Evolutionary conservation across 2,329 filamentous ascomycete genomes (phyloP), one percentile per base, ranked within the genome.

Genomic region (Beauveria scarabaeidicola): DNA sequence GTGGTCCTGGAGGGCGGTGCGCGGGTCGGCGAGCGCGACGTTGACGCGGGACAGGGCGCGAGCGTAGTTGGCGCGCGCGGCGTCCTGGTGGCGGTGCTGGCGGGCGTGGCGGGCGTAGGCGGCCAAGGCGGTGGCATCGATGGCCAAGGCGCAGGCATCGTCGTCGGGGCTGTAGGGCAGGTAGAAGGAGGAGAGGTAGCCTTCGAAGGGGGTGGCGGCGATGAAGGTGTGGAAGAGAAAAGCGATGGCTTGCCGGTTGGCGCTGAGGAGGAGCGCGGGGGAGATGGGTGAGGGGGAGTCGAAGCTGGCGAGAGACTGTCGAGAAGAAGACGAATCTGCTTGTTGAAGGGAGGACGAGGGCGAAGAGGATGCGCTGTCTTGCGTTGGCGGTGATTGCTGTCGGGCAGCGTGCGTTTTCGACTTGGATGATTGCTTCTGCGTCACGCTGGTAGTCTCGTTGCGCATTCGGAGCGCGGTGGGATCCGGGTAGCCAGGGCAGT

Each of bases 151-250:
- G 17, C 67, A 60, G 17, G 63, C 64, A 10, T 67, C 63, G 8
- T 64, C 52, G 32, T 36, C 36, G 21, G 56, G 19, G 17, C 58
- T 21, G 2, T 58, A 25, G 9, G 55, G 23, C 2, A 55, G 38
- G 41, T 62, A 68, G 11, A 69, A 62, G 9, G 36, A 40, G 0
- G 66, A 62, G 1, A 69, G 54, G 29, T 68, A 69, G 10, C 11
- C 21, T 5, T 68, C 63, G 29, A 68, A 69, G 1, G 67, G 64
- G 2, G 68, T 66, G 2, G 65, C 59, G 6, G 52, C n/a, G 29
- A 69, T 68, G 52, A 67, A 69, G 6, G 64, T 63, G 17, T 64
- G 65, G 61, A 68, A 64, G 58, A 69, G 66, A 25, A 65, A 67
- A 3, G 63, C 58, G 27, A 66, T 54, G n/a, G 66, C 64, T 3